phyloP scores from a whole-genome alignment of 2,329 filamentous ascomycete species.

The Pseudogymnoascus sp. region DNA sequence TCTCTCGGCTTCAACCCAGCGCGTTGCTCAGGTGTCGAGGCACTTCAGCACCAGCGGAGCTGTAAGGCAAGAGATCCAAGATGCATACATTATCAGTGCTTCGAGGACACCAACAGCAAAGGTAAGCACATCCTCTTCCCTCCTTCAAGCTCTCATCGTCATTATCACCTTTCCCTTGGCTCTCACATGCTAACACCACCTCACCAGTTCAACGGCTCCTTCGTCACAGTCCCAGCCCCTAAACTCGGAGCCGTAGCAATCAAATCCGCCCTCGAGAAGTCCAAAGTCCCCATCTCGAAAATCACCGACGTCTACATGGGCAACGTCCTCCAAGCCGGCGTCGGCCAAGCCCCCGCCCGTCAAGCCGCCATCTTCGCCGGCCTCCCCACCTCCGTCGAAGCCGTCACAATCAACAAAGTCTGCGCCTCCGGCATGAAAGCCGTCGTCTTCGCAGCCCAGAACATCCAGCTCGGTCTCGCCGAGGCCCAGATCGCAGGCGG shows the following conservation, averaged over 20 bases:
- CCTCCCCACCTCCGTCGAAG: constrained; percentile 71
- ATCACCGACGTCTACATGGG: constrained; percentile 97
- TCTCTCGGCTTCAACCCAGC: constrained; percentile 26
- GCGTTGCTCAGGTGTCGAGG: constrained; percentile 39
- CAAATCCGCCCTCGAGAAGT: constrained; percentile 81
- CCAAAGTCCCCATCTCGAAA: constrained; percentile 68
- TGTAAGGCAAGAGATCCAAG: constrained; percentile 60
- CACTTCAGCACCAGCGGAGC: constrained; percentile 44
- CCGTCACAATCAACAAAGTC: constrained; percentile 94
- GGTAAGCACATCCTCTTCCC: constrained; percentile 38
- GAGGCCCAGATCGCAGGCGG: constrained; percentile 88
- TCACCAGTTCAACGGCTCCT: constrained; percentile 86
- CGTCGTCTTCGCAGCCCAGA: constrained; percentile 81
- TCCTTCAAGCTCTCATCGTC: constrained; percentile 13
- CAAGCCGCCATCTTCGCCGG: constrained; percentile 88
- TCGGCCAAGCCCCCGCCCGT: constrained; percentile 85
- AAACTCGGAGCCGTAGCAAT: constrained; percentile 85
- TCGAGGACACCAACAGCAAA: constrained; percentile 84
- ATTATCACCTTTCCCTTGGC: not conserved
- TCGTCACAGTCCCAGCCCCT: constrained; percentile 75
- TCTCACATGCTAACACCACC: not conserved
- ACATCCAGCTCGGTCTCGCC: constrained; percentile 84
- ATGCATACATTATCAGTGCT: constrained; percentile 90
- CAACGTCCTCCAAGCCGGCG: constrained; percentile 75
- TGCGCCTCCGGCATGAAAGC: constrained; percentile 94